Conservation (phyloP, 805 yeast genomes). For the Maudiozyma pseudohumilis region DNA sequence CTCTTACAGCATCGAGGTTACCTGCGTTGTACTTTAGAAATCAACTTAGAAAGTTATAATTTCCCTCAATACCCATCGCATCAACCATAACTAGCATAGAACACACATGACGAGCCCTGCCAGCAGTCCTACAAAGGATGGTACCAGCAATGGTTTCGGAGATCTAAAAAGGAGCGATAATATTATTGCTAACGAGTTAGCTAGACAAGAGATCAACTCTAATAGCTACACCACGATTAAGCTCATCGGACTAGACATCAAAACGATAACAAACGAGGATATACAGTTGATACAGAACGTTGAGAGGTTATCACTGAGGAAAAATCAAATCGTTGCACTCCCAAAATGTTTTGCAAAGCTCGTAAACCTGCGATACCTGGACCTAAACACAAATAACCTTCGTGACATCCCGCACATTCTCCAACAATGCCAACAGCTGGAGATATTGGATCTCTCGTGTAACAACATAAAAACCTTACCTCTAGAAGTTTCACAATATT, state of each 20-base stretch:
- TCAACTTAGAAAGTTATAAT: too few species aligned
- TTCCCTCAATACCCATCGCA: too few species aligned
- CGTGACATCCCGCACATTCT: slow-evolving; percentile 42
- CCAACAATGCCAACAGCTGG: slow-evolving; percentile 35
- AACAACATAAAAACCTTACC: slow-evolving; percentile 47
- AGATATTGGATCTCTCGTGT: slow-evolving; percentile 54
- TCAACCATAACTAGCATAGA: too few species aligned
- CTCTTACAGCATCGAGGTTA: too few species aligned
- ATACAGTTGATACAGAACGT: slow-evolving; percentile 31
- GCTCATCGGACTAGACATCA: slow-evolving; percentile 32
- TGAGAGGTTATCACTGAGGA: slow-evolving; percentile 45
- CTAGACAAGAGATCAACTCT: slow-evolving; percentile 3
- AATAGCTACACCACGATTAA: slow-evolving; percentile 24
- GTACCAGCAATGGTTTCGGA: not conserved
- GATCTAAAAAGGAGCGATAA: slow-evolving; percentile 1
- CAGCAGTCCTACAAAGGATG: too few species aligned
- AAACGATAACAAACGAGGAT: slow-evolving; percentile 31
- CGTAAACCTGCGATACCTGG: slow-evolving; percentile 45
- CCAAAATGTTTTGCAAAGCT: slow-evolving; percentile 40
- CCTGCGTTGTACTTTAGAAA: too few species aligned
- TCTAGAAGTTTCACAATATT: slow-evolving; percentile 27
- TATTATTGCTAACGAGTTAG: slow-evolving; percentile 49
- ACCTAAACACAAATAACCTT: slow-evolving; percentile 53
- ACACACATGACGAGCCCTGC: too few species aligned
- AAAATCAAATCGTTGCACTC: slow-evolving; percentile 38